Conservation (phyloP, 306 rosid species). For the Quercus cerris region DNA sequence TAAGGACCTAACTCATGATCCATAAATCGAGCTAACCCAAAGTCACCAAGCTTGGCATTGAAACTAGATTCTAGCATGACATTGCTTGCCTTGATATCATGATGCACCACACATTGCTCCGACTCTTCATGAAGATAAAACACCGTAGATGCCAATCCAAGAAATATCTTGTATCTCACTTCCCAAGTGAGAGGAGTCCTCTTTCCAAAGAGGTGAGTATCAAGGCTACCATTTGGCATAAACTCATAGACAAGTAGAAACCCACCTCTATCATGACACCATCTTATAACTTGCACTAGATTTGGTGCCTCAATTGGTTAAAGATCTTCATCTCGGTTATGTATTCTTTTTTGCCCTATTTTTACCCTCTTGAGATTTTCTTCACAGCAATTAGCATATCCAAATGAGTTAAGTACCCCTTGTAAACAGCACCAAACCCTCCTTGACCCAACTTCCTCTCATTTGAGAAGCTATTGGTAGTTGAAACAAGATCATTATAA, state of each 20-base stretch:
- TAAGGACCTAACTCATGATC: slow-evolving; percentile 32
- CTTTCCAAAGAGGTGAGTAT: slow-evolving; percentile 15
- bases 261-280: slow-evolving; percentile 22
- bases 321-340: slow-evolving; percentile 27
- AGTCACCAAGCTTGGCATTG: slow-evolving; percentile 31
- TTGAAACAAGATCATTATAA: slow-evolving; percentile 23
- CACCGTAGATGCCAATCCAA: slow-evolving; percentile 31
- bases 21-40: slow-evolving; percentile 28
- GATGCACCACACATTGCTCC: slow-evolving; percentile 32
- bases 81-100: slow-evolving; percentile 37
- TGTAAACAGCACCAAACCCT: slow-evolving; percentile 7
- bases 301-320: slow-evolving; percentile 20
- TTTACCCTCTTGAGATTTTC: slow-evolving; percentile 31
- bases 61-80: slow-evolving; percentile 32
- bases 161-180: slow-evolving; percentile 22
- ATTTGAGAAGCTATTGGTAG: slow-evolving; percentile 34
- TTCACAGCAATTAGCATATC: slow-evolving; percentile 34
- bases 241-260: slow-evolving; percentile 28
- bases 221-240: slow-evolving; percentile 38
- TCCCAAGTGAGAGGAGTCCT: slow-evolving; percentile 13
- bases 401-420: slow-evolving; percentile 30
- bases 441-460: slow-evolving; percentile 45
- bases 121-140: slow-evolving; percentile 40
- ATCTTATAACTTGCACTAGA: slow-evolving; percentile 24
- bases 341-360: slow-evolving; percentile 37